A percentile compares a stretch with the other conserved stretches of the same genome.
phyloP scores from a whole-genome alignment of 371 early-diverging fungal genomes.

The Mucor velutinosus region DNA sequence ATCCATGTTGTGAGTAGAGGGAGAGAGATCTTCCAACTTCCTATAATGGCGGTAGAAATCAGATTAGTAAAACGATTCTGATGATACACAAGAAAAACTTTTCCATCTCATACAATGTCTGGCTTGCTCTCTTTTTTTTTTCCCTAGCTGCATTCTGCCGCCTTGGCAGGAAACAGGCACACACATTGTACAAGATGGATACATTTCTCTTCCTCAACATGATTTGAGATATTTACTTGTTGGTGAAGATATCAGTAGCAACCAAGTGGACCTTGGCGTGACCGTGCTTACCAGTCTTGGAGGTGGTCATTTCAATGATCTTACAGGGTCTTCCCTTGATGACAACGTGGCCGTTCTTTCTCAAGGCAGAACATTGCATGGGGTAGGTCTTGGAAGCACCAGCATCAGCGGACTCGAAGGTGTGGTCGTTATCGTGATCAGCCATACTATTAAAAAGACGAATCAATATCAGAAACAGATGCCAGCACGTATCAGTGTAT shows the following conservation, averaged over 20 bases:
- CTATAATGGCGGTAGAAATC: conserved; percentile 23
- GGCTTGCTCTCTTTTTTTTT: background rate
- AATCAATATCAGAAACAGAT: background rate
- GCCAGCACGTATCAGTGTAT: background rate
- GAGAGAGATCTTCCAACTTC: conserved; percentile 94
- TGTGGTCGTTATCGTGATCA: conserved; percentile 68
- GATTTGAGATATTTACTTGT: conserved; percentile 65
- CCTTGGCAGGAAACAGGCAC: background rate
- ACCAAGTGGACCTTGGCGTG: conserved; percentile 99
- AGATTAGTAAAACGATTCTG: background rate
- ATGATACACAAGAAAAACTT: background rate
- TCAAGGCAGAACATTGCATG: conserved; percentile 98
- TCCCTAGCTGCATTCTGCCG: background rate
- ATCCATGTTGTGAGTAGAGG: conserved; percentile 99
- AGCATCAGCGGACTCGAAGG: conserved; percentile 73
- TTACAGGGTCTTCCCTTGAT: conserved; percentile 99
- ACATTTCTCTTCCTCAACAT: background rate
- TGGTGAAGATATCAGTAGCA: conserved; percentile 96
- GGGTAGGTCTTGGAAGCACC: conserved; percentile 95
- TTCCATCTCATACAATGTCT: background rate
- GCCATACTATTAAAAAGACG: conserved; percentile 35
- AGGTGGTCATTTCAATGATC: conserved; percentile 97
- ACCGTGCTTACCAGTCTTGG: conserved; percentile 99
- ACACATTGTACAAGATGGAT: background rate
- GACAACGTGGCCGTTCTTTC: conserved; percentile 97